phyloP scores from a whole-genome alignment of 2,329 filamentous ascomycete species.

The Stachybotrys elegans region DNA sequence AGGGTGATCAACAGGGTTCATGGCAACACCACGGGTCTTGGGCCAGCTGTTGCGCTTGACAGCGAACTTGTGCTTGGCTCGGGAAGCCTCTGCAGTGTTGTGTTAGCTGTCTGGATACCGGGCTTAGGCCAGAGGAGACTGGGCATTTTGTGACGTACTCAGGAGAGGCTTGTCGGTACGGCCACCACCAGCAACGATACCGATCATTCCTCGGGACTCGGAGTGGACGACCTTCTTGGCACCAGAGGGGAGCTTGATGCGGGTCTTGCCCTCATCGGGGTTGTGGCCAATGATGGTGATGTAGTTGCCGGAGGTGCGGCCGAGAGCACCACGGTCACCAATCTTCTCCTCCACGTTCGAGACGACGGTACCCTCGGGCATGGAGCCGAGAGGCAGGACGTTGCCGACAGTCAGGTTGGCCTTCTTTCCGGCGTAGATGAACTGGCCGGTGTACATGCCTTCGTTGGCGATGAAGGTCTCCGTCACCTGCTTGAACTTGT shows the following conservation, averaged over 20 bases:
- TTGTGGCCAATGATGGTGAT: slow-evolving; percentile 97
- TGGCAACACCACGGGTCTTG: slow-evolving; percentile 99
- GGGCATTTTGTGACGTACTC: slow-evolving; percentile 51
- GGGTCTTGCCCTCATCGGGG: slow-evolving; percentile 98
- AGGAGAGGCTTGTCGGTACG: slow-evolving; percentile 99
- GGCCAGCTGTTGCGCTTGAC: slow-evolving; percentile 99
- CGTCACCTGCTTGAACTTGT: slow-evolving; percentile 94
- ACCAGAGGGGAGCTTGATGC: slow-evolving; percentile 97
- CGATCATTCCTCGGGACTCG: slow-evolving; percentile 94
- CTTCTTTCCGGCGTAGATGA: slow-evolving; percentile 99
- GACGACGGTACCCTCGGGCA: slow-evolving; percentile 98
- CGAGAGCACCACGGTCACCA: slow-evolving; percentile 93
- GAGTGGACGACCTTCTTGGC: slow-evolving; percentile 99
- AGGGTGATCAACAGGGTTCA: slow-evolving; percentile 99
- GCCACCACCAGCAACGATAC: slow-evolving; percentile 98
- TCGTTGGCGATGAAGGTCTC: slow-evolving; percentile 99
- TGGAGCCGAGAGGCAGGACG: slow-evolving; percentile 86
- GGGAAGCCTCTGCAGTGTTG: slow-evolving; percentile 85
- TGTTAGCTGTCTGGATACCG: too few relatives aligned
- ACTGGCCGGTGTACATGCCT: slow-evolving; percentile 99
- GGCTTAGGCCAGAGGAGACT: too few relatives aligned
- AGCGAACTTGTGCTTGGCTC: slow-evolving; percentile 99
- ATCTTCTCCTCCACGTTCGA: slow-evolving; percentile 99
- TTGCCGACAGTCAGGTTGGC: slow-evolving; percentile 95
- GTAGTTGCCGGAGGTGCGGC: slow-evolving; percentile 98